These are phyloP conservation scores for Mercurialis annua DNA, from an alignment of 345 rosid species.

Conservation along the genomic window DNA sequence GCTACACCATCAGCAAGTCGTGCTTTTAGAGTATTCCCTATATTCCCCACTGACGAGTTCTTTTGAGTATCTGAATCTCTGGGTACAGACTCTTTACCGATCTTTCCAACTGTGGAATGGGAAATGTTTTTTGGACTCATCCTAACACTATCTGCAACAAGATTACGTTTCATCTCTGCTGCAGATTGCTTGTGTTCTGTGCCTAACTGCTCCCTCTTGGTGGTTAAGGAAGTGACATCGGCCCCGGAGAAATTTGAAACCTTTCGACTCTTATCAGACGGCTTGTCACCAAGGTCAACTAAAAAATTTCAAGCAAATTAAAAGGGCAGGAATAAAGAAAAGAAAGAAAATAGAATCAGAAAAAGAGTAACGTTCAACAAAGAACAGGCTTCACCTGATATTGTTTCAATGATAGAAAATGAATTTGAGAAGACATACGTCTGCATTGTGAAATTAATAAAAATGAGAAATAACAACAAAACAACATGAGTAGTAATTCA, in stretches of 20 bases:
- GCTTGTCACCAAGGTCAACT: conserved; percentile 66
- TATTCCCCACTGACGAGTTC: conserved; percentile 20
- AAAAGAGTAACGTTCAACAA: conserved; percentile 16
- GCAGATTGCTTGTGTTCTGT: conserved; percentile 47
- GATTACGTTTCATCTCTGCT: conserved; percentile 32
- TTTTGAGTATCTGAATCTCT: conserved; percentile 34
- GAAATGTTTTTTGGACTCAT: conserved; percentile 31
- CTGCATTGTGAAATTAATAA: conserved; percentile 45
- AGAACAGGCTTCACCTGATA: conserved; percentile 58
- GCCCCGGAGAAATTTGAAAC: conserved; percentile 39
- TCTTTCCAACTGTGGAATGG: conserved; percentile 35
- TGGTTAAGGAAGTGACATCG: conserved; percentile 31
- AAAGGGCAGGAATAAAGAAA: conserved; percentile 7
- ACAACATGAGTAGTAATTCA: no score
- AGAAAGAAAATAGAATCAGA: conserved; percentile 6
- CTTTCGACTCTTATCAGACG: conserved; percentile 45
- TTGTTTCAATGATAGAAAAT: conserved; percentile 85
- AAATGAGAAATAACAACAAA: neutral
- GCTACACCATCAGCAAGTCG: conserved; percentile 37
- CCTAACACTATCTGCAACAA: conserved; percentile 33
- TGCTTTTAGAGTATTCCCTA: conserved; percentile 34
- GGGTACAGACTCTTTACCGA: conserved; percentile 35
- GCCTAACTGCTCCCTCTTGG: conserved; percentile 39
- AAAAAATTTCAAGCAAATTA: conserved; percentile 22
- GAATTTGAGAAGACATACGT: conserved; percentile 89